Percentiles rank a stretch among this genome's conserved stretches.
Evolutionary conservation across 2,329 filamentous ascomycete genomes (phyloP).

Genomic region (Capronia coronata): DNA sequence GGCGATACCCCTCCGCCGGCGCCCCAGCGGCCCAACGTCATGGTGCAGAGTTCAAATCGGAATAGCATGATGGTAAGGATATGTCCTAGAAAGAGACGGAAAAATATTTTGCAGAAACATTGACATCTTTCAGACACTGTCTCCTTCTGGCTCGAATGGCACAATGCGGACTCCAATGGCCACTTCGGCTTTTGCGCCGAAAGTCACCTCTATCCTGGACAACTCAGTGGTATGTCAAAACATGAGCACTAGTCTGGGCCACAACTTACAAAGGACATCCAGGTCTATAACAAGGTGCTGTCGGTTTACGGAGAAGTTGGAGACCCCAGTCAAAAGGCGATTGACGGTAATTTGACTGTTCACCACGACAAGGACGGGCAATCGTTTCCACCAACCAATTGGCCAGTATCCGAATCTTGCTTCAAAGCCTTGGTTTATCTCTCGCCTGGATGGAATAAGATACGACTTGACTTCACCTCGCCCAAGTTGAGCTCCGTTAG

Average conservation of each 20-base stretch:
- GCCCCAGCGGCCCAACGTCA: conserved; percentile 42
- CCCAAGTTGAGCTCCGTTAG: conserved; percentile 65
- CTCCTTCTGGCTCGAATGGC: conserved; percentile 23
- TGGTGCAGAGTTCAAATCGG: conserved; percentile 36
- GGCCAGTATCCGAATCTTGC: conserved; percentile 82
- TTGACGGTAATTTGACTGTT: conserved; percentile 75
- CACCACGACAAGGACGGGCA: conserved; percentile 67
- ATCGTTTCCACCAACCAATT: conserved; percentile 70
- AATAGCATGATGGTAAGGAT: conserved; percentile 40
- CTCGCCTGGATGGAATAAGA: conserved; percentile 79
- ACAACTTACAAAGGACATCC: conserved; percentile 11
- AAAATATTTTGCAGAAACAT: not conserved
- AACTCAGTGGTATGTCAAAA: conserved; percentile 68
- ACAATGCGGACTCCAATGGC: conserved; percentile 49
- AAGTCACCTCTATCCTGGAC: conserved; percentile 70
- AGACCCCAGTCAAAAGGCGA: conserved; percentile 57
- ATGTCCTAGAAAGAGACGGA: not conserved
- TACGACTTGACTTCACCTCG: conserved; percentile 82
- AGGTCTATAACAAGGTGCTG: conserved; percentile 90
- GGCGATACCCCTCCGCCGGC: conserved; percentile 42
- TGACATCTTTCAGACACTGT: conserved; percentile 30
- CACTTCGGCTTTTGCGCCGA: conserved; percentile 73
- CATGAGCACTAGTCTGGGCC: not conserved
- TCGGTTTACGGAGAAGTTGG: conserved; percentile 75
- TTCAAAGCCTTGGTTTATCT: conserved; percentile 91